A percentile compares a stretch with the other conserved stretches of the same genome.
phyloP scores from a whole-genome alignment of 768 basidiomycete genomes.

The Chalciporus sphaerocephalus region DNA sequence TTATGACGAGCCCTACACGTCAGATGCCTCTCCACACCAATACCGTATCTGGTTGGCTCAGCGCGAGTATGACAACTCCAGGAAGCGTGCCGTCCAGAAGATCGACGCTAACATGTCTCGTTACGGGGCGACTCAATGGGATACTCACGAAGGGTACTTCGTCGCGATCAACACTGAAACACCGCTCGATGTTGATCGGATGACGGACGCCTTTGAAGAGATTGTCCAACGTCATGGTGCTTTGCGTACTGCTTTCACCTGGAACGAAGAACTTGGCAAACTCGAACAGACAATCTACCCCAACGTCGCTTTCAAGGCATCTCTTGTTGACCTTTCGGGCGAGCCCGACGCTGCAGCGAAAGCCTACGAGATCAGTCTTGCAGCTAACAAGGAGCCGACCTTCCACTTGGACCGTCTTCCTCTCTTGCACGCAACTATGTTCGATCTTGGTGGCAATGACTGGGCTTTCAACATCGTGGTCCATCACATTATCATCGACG shows the following conservation, averaged over 20 bases:
- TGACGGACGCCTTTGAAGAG: conserved; percentile 25
- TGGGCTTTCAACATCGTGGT: conserved; percentile 31
- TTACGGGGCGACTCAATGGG: conserved; percentile 32
- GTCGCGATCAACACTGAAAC: conserved; percentile 20
- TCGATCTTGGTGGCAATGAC: conserved; percentile 14
- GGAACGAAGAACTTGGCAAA: conserved; percentile 29
- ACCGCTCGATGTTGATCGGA: conserved; percentile 24
- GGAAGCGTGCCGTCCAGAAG: conserved; percentile 25
- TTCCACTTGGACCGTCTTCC: conserved; percentile 27
- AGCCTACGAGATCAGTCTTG: conserved; percentile 31
- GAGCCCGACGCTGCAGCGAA: conserved; percentile 23
- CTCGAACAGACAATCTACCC: conserved; percentile 30
- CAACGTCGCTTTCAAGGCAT: conserved; percentile 20
- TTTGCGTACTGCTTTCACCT: conserved; percentile 26
- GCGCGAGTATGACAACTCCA: conserved; percentile 28
- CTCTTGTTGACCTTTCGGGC: conserved; percentile 26
- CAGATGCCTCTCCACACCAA: conserved; percentile 25
- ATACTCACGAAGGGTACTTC: conserved; percentile 28
- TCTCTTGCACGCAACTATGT: conserved; percentile 25
- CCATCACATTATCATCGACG: conserved; percentile 31
- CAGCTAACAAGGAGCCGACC: conserved; percentile 19
- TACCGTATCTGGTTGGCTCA: conserved; percentile 33
- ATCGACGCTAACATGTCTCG: conserved; percentile 31
- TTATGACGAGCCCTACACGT: conserved; percentile 29
- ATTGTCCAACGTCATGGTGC: conserved; percentile 29